These are phyloP conservation scores for Rutstroemia sp. DNA, from an alignment of 2,329 filamentous ascomycete genomes.

Conservation along the genomic window DNA sequence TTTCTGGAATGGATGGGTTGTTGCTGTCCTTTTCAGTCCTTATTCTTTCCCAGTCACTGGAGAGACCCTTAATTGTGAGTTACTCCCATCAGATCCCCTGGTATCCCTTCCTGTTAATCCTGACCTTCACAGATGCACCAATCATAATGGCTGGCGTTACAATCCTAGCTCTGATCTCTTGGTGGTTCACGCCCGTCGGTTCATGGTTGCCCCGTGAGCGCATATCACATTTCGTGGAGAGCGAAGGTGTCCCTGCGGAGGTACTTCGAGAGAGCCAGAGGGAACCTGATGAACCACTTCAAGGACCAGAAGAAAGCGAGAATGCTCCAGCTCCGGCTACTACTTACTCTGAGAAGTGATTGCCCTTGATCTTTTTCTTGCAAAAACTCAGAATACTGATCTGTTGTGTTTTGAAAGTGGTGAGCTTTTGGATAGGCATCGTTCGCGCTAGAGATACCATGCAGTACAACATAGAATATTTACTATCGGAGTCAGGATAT, in stretches of 20 bases:
- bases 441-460: background rate
- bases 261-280: background rate
- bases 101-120: background rate
- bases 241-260: background rate
- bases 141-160: conserved; percentile 15
- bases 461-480: background rate
- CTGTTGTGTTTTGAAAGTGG: conserved; percentile 1
- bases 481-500: background rate
- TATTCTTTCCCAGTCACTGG: conserved; percentile 4
- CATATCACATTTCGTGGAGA: conserved; percentile 10
- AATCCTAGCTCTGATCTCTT: conserved; percentile 11
- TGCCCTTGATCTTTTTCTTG: background rate
- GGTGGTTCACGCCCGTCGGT: conserved; percentile 10
- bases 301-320: background rate
- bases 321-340: background rate
- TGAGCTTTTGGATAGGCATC: background rate
- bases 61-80: conserved; percentile 5
- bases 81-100: background rate
- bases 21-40: conserved; percentile 12
- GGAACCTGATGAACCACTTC: background rate
- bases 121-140: conserved; percentile 7
- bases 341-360: conserved; percentile 8
- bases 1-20: conserved; percentile 14
- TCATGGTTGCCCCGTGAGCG: conserved; percentile 7
- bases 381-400: conserved; percentile 1